Percentiles rank a stretch among this genome's conserved stretches.
These are phyloP conservation scores for Xylaria acuta DNA, from an alignment of 495 filamentous ascomycete species.

Conservation along the genomic window DNA sequence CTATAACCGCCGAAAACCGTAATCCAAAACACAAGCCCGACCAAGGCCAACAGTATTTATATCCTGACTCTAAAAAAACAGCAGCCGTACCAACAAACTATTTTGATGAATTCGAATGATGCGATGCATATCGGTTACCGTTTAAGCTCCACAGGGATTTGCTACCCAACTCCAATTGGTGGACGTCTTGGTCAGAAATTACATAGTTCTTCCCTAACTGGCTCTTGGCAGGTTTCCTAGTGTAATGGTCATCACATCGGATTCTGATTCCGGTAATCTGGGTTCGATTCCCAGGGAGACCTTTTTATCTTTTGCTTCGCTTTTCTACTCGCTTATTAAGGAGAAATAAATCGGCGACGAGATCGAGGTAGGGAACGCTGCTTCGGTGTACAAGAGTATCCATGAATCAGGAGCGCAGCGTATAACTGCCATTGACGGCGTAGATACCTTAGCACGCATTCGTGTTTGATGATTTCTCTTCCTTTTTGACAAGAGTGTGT, in stretches of 20 bases:
- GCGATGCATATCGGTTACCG: background rate
- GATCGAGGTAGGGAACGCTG: background rate
- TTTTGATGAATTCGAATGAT: background rate
- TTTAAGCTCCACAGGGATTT: background rate
- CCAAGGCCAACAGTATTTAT: background rate
- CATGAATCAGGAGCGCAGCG: too few relatives aligned
- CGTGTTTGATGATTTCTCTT: too few relatives aligned
- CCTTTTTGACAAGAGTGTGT: background rate
- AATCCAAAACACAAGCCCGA: background rate
- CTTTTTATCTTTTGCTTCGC: background rate
- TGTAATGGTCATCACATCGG: constrained; percentile 35
- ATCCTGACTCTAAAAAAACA: background rate
- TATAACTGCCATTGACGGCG: too few relatives aligned
- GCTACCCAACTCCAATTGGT: background rate
- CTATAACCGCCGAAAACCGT: background rate
- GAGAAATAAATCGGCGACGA: background rate
- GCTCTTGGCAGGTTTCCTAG: constrained; percentile 26
- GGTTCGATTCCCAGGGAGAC: constrained; percentile 36
- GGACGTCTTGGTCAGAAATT: background rate
- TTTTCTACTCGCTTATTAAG: background rate
- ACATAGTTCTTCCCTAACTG: background rate
- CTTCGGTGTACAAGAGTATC: background rate
- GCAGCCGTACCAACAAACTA: background rate
- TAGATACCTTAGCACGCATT: background rate
- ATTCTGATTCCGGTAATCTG: constrained; percentile 36